Evolutionary conservation across 768 basidiomycete genomes (phyloP), one percentile per base, ranked within the genome.

Genomic region (Boletus rubropictus): DNA sequence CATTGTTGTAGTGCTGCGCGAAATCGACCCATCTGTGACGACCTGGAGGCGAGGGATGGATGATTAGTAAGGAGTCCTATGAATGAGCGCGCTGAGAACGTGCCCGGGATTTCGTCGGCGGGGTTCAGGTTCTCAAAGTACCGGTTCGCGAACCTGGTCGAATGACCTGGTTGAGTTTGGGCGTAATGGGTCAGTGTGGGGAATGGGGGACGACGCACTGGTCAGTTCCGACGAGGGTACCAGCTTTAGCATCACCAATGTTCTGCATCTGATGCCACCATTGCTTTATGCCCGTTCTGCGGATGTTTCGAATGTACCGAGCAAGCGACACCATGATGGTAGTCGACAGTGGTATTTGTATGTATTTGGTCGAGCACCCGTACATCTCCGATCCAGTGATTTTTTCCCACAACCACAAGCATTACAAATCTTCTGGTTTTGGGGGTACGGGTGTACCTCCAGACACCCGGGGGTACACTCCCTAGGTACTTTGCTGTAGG

Each of bases 11-110:
- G 61, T 93, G 89, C 80, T 96, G 92, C 15, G 85, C 77, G 60
- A 78, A 91, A 71, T 98, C 95, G 35, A 98, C 83, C 95, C 95
- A 98, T 67, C 95, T 81, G 63, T 96, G 92, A 56, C 95, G 89
- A 59, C 94, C 93, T 89, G 64, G 15, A 56, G 12, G 9, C 25
- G 12, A 31, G 6, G 29, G 12, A 4, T 14, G 8, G 29, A 15
- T 31, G 29, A 39, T 52, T 0, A 41, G 32, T 28, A 42, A 18
- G 17, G 15, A 8, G 9, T 3, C 5, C 7, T 9, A 8, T n/a
- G 15, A 12, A 4, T 9, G 5, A 20, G 21, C 4, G 39, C 32
- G 25, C 8, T 20, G 10, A 17, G 10, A 10, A 68, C 79, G 32
- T 51, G 89, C 91, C 92, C 46, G 93, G 93, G 38, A 94, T 68